Conservation (phyloP, 768 basidiomycete genomes). For the Tylopilus intermedius region DNA sequence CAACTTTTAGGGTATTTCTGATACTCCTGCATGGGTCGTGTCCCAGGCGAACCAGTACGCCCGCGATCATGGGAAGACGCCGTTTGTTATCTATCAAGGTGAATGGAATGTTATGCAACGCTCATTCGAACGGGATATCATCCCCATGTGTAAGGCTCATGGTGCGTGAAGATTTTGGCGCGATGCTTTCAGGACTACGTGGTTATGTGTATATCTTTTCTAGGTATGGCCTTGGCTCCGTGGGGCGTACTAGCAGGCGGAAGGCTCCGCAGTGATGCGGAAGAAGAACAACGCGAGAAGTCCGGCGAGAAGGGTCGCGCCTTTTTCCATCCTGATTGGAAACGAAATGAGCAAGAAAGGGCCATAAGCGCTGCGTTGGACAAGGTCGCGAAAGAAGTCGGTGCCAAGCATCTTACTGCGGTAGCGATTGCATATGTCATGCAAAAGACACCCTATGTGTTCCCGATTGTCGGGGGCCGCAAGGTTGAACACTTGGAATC, state of each 20-base stretch:
- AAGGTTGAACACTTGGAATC: conserved; percentile 40
- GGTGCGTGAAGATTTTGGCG: conserved; percentile 3
- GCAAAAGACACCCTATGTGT: conserved; percentile 42
- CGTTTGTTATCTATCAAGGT: conserved; percentile 45
- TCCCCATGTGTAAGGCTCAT: conserved; percentile 31
- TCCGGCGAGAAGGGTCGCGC: conserved; percentile 14
- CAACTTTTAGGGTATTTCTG: conserved; percentile 30
- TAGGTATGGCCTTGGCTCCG: conserved; percentile 34
- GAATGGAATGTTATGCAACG: conserved; percentile 31
- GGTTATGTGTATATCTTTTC: background rate
- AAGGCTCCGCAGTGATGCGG: conserved; percentile 29
- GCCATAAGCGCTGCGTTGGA: conserved; percentile 35
- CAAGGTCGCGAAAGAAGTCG: conserved; percentile 37
- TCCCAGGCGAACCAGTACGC: conserved; percentile 41
- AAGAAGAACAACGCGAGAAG: conserved; percentile 26
- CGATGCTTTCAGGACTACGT: background rate
- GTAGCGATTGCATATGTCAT: conserved; percentile 44
- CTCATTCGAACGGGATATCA: conserved; percentile 42
- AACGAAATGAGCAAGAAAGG: conserved; percentile 32
- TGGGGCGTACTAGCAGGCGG: conserved; percentile 35
- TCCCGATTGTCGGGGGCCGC: conserved; percentile 40
- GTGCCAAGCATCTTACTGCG: conserved; percentile 29
- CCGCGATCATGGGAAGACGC: conserved; percentile 37
- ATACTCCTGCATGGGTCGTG: conserved; percentile 39
- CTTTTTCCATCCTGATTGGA: conserved; percentile 24